These are phyloP conservation scores for Fusarium euwallaceae DNA, from an alignment of 2,329 filamentous ascomycete species.

Conservation along the genomic window DNA sequence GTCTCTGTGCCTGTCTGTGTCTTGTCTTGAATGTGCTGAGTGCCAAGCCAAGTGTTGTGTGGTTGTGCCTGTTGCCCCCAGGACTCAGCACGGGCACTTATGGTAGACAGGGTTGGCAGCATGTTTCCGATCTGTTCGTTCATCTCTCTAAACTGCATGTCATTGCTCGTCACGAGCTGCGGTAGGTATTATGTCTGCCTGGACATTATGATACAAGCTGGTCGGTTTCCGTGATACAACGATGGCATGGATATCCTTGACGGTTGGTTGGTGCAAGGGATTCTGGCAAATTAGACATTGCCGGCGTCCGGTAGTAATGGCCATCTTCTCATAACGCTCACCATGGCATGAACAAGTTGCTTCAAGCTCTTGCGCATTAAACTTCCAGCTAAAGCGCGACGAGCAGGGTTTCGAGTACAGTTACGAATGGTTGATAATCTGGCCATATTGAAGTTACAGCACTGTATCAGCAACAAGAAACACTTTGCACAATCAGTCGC, in stretches of 20 bases:
- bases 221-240: background rate
- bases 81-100: background rate
- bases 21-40: background rate
- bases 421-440: background rate
- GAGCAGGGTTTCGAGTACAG: slow-evolving; percentile 1
- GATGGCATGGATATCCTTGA: background rate
- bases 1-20: background rate
- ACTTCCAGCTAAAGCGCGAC: slow-evolving; percentile 2
- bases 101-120: background rate
- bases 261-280: background rate
- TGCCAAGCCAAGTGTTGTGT: background rate
- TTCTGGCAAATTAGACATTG: background rate
- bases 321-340: background rate
- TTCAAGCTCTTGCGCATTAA: background rate
- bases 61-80: background rate
- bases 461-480: background rate
- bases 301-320: background rate
- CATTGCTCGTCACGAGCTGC: background rate
- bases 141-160: background rate
- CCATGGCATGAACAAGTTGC: background rate
- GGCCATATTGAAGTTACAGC: background rate
- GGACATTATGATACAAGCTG: background rate
- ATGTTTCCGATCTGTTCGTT: background rate
- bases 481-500: background rate
- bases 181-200: background rate